These are phyloP conservation scores for Isabelozyma gotoi DNA, from an alignment of 805 yeast genomes.

Conservation along the genomic window DNA sequence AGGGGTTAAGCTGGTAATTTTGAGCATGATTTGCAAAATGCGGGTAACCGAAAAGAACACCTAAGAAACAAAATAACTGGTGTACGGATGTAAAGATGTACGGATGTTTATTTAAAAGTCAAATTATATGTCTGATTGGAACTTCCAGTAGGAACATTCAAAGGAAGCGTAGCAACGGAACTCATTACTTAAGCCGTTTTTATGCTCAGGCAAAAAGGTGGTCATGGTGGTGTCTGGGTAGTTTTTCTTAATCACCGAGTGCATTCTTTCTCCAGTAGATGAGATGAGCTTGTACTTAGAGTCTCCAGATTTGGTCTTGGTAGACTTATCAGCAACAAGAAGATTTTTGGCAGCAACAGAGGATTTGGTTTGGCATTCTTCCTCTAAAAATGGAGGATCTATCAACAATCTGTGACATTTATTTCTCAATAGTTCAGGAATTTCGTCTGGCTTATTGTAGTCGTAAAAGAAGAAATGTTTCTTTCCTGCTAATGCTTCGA, in stretches of 20 bases:
- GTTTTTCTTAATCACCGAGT: slow-evolving; percentile 52
- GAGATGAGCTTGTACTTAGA: slow-evolving; percentile 55
- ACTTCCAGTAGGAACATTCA: slow-evolving; percentile 70
- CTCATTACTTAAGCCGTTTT: slow-evolving; percentile 83
- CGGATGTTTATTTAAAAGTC: not conserved
- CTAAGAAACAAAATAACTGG: not conserved
- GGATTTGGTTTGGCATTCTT: slow-evolving; percentile 75
- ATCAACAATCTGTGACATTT: slow-evolving; percentile 71
- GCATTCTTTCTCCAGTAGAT: slow-evolving; percentile 91
- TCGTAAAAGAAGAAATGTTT: slow-evolving; percentile 73
- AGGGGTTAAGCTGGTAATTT: not conserved
- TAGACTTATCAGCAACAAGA: slow-evolving; percentile 39
- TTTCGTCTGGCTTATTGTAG: slow-evolving; percentile 63
- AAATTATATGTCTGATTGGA: slow-evolving; percentile 8
- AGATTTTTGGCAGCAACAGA: slow-evolving; percentile 55
- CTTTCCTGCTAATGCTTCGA: slow-evolving; percentile 67
- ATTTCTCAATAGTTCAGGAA: slow-evolving; percentile 56
- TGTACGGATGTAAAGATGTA: too few relatives aligned
- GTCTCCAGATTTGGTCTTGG: slow-evolving; percentile 40
- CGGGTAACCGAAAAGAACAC: not conserved
- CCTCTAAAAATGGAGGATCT: slow-evolving; percentile 87
- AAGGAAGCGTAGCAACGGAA: slow-evolving; percentile 81
- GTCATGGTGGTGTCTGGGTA: slow-evolving; percentile 71
- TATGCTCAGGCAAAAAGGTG: slow-evolving; percentile 73
- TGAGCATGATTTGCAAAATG: too few relatives aligned